Evolutionary conservation across 1,139 yeast genomes (phyloP).

Genomic region (Schwanniomyces etchellsii): DNA sequence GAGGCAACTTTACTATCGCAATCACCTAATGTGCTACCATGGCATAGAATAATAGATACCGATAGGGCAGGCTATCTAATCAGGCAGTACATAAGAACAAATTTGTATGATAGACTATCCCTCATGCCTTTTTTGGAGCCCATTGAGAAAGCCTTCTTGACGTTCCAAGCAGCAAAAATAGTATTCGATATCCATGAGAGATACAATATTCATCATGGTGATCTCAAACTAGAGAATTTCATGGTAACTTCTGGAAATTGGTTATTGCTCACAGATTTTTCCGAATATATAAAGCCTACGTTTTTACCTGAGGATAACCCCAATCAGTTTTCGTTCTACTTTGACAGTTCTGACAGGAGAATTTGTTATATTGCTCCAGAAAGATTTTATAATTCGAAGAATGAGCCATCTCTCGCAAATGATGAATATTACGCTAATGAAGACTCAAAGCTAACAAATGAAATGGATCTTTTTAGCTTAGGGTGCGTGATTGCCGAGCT

Average conservation of each 20-base stretch:
- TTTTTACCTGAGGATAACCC: constrained; percentile 91
- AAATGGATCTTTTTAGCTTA: constrained; percentile 84
- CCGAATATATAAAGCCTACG: constrained; percentile 71
- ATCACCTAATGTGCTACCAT: constrained; percentile 65
- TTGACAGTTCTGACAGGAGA: constrained; percentile 83
- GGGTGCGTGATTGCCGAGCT: constrained; percentile 94
- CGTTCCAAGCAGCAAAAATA: constrained; percentile 67
- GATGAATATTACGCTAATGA: neutral
- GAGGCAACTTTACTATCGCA: constrained; percentile 37
- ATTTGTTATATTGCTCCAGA: constrained; percentile 95
- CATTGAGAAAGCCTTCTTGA: constrained; percentile 78
- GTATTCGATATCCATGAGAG: constrained; percentile 58
- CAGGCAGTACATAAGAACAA: constrained; percentile 73
- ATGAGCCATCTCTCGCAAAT: constrained; percentile 9
- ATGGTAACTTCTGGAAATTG: constrained; percentile 88
- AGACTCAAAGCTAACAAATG: constrained; percentile 41
- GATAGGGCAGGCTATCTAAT: constrained; percentile 89
- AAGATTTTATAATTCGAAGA: constrained; percentile 46
- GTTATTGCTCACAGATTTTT: constrained; percentile 78
- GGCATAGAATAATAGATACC: constrained; percentile 72
- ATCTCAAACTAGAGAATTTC: constrained; percentile 83
- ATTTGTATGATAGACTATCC: constrained; percentile 80
- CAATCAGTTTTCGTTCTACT: constrained; percentile 86
- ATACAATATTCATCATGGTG: constrained; percentile 72
- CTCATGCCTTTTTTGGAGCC: constrained; percentile 82